Conservation (phyloP, 108 stramenopile genomes). For the Cylindrotheca closterium region DNA sequence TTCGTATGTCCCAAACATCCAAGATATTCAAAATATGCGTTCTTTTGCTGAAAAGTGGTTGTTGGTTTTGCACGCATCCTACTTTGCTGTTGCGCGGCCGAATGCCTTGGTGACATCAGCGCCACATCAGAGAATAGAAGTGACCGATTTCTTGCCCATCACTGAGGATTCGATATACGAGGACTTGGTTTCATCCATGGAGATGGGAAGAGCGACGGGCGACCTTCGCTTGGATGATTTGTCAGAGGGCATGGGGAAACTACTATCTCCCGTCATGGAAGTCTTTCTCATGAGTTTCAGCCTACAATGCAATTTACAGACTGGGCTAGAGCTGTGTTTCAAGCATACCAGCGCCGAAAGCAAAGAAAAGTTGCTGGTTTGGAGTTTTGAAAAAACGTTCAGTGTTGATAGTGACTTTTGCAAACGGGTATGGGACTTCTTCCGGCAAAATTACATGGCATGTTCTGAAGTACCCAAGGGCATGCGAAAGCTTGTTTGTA, state of each 20-base stretch:
- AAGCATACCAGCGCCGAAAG: too few species aligned
- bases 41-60: background rate
- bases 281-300: background rate
- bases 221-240: background rate
- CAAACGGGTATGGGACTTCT: slow-evolving; percentile 1
- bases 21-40: background rate
- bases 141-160: background rate
- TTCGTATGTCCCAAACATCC: background rate
- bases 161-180: background rate
- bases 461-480: background rate
- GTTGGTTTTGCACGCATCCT: background rate
- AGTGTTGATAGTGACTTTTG: background rate
- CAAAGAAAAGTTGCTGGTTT: background rate
- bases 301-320: background rate
- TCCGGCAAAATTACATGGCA: background rate
- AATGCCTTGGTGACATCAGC: background rate
- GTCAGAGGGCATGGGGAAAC: background rate
- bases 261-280: background rate
- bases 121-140: background rate
- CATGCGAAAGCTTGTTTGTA: background rate
- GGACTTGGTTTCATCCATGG: background rate
- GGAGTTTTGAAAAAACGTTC: too few species aligned
- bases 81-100: background rate
- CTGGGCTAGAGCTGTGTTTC: background rate
- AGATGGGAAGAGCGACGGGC: background rate